These are phyloP conservation scores for Talaromyces borbonicus DNA, from an alignment of 495 filamentous ascomycete species.

Conservation along the genomic window DNA sequence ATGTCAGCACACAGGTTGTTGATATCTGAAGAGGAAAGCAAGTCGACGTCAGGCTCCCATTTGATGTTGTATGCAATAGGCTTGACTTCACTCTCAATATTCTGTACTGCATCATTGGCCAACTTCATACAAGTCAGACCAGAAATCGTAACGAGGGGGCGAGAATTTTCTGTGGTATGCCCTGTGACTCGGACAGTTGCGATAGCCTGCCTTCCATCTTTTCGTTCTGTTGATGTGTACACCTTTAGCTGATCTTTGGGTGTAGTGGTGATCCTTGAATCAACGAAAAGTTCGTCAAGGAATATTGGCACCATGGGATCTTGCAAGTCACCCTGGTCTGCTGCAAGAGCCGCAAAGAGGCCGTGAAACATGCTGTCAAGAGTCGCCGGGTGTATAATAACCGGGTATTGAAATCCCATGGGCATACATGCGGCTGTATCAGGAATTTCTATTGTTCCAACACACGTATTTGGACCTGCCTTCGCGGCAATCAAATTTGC, in stretches of 20 bases:
- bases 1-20: no score
- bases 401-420: slow-evolving; percentile 29
- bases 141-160: background rate
- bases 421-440: slow-evolving; percentile 42
- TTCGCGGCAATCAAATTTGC: background rate
- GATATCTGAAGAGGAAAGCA: no score
- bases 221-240: slow-evolving; percentile 8
- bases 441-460: slow-evolving; percentile 26
- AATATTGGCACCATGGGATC: slow-evolving; percentile 21
- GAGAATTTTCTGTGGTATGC: no score
- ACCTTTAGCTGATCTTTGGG: slow-evolving; percentile 12
- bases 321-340: background rate
- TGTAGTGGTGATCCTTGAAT: slow-evolving; percentile 7
- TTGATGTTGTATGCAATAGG: background rate
- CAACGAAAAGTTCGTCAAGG: slow-evolving; percentile 16
- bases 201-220: background rate
- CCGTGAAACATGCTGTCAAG: slow-evolving; percentile 36
- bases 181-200: background rate
- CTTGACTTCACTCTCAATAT: slow-evolving; percentile 1
- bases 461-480: slow-evolving; percentile 7
- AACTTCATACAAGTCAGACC: background rate
- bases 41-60: no score
- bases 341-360: slow-evolving; percentile 9
- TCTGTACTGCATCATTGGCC: slow-evolving; percentile 3
- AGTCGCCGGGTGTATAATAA: slow-evolving; percentile 34